phyloP scores from a whole-genome alignment of 192 early-diverging fungal species.

The Coemansia biformis region DNA sequence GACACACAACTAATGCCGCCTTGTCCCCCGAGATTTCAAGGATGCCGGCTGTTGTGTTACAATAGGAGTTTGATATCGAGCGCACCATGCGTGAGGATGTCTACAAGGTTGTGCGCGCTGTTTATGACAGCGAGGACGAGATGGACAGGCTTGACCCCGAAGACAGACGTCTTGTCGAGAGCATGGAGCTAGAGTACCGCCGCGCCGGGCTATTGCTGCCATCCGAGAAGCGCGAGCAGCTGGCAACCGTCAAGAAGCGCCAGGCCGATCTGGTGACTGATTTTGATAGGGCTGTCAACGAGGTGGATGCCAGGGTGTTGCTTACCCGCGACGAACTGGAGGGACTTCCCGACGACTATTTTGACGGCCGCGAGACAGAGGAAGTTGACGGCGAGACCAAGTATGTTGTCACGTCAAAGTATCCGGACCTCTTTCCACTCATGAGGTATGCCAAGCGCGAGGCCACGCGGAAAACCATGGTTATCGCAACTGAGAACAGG shows the following conservation, averaged over 20 bases:
- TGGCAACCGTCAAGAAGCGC: conserved; percentile 54
- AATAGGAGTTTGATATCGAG: conserved; percentile 53
- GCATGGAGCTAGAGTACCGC: conserved; percentile 54
- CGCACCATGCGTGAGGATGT: conserved; percentile 56
- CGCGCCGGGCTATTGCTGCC: conserved; percentile 60
- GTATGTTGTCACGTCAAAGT: conserved; percentile 61
- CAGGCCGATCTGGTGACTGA: conserved; percentile 44
- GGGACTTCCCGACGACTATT: conserved; percentile 61
- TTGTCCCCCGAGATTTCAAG: too few relatives aligned
- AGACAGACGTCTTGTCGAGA: conserved; percentile 57
- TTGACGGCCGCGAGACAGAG: conserved; percentile 23
- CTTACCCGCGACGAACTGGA: conserved; percentile 54
- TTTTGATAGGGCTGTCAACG: conserved; percentile 57
- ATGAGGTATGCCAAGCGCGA: conserved; percentile 47
- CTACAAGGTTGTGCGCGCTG: conserved; percentile 44
- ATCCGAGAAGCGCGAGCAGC: conserved; percentile 51
- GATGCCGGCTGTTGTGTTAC: too few relatives aligned
- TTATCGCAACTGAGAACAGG: conserved; percentile 37
- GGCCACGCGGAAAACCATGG: conserved; percentile 46
- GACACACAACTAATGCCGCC: too few relatives aligned
- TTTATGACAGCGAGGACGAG: conserved; percentile 33
- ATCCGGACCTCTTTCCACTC: conserved; percentile 40
- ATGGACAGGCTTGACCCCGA: conserved; percentile 46
- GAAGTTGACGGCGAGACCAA: conserved; percentile 11
- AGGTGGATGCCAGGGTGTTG: conserved; percentile 38